Conservation (phyloP, 768 basidiomycete species). For the Mrakia frigida region DNA sequence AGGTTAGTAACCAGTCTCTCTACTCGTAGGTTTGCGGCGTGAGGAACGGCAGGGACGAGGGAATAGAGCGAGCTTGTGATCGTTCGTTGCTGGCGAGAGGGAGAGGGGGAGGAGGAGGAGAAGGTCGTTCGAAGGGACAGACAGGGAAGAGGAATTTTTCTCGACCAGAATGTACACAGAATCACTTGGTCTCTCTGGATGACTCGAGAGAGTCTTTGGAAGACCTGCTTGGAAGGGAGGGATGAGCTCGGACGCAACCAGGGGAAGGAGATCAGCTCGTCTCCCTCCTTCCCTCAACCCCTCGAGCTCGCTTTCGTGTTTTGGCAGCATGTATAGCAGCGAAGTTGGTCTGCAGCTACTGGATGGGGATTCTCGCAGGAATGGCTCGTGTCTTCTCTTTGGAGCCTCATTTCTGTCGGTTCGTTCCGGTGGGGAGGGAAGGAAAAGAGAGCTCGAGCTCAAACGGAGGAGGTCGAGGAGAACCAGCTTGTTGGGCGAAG, state of each 20-base stretch:
- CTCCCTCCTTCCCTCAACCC: background rate
- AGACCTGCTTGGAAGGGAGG: background rate
- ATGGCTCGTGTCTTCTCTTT: background rate
- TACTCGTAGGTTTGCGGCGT: too few species aligned
- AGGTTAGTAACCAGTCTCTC: conserved; percentile 51
- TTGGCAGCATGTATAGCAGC: background rate
- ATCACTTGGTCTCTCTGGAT: background rate
- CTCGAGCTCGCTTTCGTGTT: background rate
- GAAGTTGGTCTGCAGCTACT: background rate
- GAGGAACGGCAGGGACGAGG: too few species aligned
- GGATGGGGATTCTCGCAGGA: background rate
- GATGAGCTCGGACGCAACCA: background rate
- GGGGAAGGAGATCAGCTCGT: background rate
- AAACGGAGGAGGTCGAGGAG: too few species aligned
- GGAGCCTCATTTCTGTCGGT: too few species aligned
- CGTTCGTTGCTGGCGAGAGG: background rate
- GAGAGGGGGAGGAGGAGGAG: too few species aligned
- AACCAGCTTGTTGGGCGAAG: too few species aligned
- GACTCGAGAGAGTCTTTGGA: background rate
- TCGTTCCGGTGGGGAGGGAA: too few species aligned
- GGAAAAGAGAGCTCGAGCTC: too few species aligned
- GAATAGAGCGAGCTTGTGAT: conserved; percentile 2
- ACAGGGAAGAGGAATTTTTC: too few species aligned
- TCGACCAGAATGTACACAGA: background rate
- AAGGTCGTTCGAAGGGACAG: background rate